Percentiles rank a stretch among this genome's conserved stretches.
Conservation (phyloP, 768 basidiomycete genomes). For the Gelatoporia subvermispora region DNA sequence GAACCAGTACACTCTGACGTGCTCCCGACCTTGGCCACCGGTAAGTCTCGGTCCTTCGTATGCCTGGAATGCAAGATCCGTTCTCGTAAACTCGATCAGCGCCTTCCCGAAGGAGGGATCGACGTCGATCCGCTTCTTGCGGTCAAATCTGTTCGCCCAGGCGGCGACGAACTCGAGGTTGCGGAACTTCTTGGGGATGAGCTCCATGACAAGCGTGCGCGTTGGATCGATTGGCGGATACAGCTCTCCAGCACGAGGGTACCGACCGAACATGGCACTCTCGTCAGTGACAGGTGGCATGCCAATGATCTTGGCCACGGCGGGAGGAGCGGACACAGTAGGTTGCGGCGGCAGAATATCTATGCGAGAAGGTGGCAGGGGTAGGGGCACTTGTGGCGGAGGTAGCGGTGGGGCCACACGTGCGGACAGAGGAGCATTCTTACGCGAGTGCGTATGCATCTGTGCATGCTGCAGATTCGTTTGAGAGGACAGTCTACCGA, state of each 20-base stretch:
- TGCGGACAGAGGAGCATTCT: too few species aligned
- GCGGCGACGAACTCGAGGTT: slow-evolving; percentile 12
- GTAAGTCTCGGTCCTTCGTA: slow-evolving; percentile 15
- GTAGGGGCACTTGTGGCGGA: not conserved
- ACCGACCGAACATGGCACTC: slow-evolving; percentile 4
- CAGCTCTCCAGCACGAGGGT: not conserved
- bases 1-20: slow-evolving; percentile 25
- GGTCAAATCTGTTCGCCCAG: slow-evolving; percentile 17
- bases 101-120: slow-evolving; percentile 19
- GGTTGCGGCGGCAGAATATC: not conserved
- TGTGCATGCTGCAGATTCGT: too few species aligned
- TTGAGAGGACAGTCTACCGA: too few species aligned
- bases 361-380: not conserved
- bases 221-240: slow-evolving; percentile 6
- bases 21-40: slow-evolving; percentile 20
- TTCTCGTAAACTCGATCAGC: slow-evolving; percentile 19
- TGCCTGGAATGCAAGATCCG: slow-evolving; percentile 12
- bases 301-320: slow-evolving; percentile 13
- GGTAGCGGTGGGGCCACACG: too few species aligned
- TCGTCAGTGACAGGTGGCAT: slow-evolving; percentile 11
- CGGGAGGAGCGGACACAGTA: not conserved
- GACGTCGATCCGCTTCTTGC: slow-evolving; percentile 10
- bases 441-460: too few species aligned
- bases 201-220: slow-evolving; percentile 21
- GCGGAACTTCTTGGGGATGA: slow-evolving; percentile 22